Base-by-base conservation (phyloP, 345 rosid species). In the Raphanus sativus region DNA sequence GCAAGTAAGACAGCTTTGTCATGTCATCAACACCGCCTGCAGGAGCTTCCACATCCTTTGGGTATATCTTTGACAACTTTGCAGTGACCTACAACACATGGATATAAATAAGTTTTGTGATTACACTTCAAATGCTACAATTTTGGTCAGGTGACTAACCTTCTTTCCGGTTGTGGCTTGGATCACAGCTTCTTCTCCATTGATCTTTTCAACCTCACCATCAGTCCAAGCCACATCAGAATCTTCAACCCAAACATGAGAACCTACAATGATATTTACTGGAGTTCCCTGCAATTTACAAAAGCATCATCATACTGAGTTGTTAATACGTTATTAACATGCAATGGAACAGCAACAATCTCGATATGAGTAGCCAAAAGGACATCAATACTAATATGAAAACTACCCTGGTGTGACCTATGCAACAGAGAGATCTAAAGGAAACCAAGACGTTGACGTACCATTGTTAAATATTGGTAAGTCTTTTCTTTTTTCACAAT, bases 241-340 rank as follows among this genome's bases (percentile, higher is more conserved):
- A 81, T 94, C 95, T 83, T 92, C 98, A 29, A 78, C 87, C 98
- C 97, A 94, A 77, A 90, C 91, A 26, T 94, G 90, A 80, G 98
- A 94, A 67, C 98, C 95, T 2, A 89, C 97, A 67, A 84, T 90
- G 62, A 94, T 92, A 75, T 92, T 94, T 63, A 87, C 97, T 1
- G 87, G 82, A 81, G 94, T 87, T 81, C 86, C 98, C 98, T 94
- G 86, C 83, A 82, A 13, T 75, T 65, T 45, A 45, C 65, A 6
- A 13, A 61, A 5, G 61, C 15, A 70, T 56, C 24, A 71, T 13
- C 38, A 29, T 7, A 17, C 4, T 55, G 60, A 65, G 32, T 24
- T 21, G 61, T 77, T 30, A 55, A 36, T 24, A 72, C 40, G 60
- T 52, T 28, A 21, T 6, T 56, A 55, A 48, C 25, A 54, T 54